Evolutionary conservation across 2,329 filamentous ascomycete species (phyloP).

Genomic region (Microthyrium microscopicum): DNA sequence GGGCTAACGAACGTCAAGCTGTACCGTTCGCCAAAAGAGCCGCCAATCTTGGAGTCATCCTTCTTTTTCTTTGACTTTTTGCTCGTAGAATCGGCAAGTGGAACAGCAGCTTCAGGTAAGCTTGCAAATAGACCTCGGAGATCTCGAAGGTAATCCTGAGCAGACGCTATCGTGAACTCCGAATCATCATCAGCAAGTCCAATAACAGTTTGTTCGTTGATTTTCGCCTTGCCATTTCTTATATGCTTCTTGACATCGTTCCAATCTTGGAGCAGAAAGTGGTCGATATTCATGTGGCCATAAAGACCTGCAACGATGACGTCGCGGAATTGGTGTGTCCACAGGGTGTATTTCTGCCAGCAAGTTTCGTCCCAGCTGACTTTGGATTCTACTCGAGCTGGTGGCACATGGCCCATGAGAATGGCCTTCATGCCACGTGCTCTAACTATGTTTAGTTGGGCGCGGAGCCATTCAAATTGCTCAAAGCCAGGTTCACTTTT

Average conservation of each 20-base stretch:
- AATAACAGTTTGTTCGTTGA: too few species aligned
- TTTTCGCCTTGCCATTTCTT: conserved; percentile 20
- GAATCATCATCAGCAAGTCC: conserved; percentile 11
- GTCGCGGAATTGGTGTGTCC: conserved; percentile 80
- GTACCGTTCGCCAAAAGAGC: conserved; percentile 71
- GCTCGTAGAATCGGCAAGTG: conserved; percentile 10
- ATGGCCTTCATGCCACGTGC: conserved; percentile 84
- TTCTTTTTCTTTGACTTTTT: conserved; percentile 36
- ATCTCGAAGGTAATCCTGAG: conserved; percentile 64
- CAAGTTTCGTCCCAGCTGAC: conserved; percentile 89
- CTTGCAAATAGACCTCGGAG: conserved; percentile 63
- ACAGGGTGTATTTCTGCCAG: conserved; percentile 94
- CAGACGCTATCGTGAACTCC: conserved; percentile 34
- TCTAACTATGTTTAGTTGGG: conserved; percentile 73
- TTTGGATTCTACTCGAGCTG: conserved; percentile 72
- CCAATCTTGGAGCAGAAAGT: conserved; percentile 84
- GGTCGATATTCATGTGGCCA: conserved; percentile 97
- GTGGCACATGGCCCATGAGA: conserved; percentile 83
- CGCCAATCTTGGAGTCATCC: conserved; percentile 50
- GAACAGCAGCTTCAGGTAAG: conserved; percentile 34
- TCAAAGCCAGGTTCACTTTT: conserved; percentile 76
- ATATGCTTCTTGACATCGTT: conserved; percentile 51
- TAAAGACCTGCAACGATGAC: conserved; percentile 66
- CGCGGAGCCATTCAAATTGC: conserved; percentile 88
- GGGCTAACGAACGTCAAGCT: conserved; percentile 65